A percentile compares a stretch with the other conserved stretches of the same genome.
These are phyloP conservation scores for Tricholoma saponaceum DNA, from an alignment of 768 basidiomycete species.

Conservation along the genomic window DNA sequence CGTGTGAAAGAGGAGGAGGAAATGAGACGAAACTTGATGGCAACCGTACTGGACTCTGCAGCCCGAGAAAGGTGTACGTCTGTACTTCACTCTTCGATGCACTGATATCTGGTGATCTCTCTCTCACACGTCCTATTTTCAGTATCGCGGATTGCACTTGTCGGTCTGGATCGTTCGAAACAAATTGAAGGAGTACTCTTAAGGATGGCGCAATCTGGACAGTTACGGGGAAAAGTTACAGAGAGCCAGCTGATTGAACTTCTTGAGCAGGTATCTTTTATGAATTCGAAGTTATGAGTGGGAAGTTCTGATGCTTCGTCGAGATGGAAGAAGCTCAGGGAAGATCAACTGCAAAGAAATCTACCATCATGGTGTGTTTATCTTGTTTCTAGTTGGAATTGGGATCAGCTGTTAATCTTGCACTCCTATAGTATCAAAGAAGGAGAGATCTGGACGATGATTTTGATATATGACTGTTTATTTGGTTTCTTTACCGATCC, in stretches of 20 bases:
- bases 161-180: conserved; percentile 75
- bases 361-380: conserved; percentile 50
- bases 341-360: conserved; percentile 47
- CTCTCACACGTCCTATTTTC: conserved; percentile 2
- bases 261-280: conserved; percentile 69
- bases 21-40: conserved; percentile 71
- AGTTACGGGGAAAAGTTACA: conserved; percentile 69
- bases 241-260: conserved; percentile 83
- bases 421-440: conserved; percentile 49
- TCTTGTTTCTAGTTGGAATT: not conserved
- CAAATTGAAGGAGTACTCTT: conserved; percentile 77
- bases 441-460: conserved; percentile 67
- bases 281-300: not conserved
- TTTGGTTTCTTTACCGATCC: not conserved
- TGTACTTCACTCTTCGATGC: not conserved
- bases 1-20: conserved; percentile 63
- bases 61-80: conserved; percentile 78
- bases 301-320: conserved; percentile 8
- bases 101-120: conserved; percentile 2
- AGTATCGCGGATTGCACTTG: conserved; percentile 88
- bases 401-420: not conserved
- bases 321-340: conserved; percentile 56
- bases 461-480: conserved; percentile 42
- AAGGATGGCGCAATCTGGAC: conserved; percentile 82
- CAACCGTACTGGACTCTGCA: conserved; percentile 69